Base-by-base conservation (phyloP, 768 basidiomycete species). In the Hericium rajendrae region DNA sequence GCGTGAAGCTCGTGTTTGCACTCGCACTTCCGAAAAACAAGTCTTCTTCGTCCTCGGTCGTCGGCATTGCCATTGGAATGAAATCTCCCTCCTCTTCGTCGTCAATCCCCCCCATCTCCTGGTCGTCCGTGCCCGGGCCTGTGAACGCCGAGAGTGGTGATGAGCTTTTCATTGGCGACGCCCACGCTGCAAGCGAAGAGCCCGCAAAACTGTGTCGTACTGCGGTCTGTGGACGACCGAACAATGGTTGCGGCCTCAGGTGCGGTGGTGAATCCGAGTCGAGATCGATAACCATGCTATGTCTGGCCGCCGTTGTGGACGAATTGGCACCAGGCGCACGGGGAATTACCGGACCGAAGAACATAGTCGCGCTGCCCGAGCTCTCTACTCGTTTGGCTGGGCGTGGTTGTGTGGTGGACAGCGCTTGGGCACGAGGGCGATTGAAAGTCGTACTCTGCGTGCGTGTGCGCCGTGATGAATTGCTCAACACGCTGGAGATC, bases 21-120 rank as follows among this genome's bases (percentile, higher is more conserved):
- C 62, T 61, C 43, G 51, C 53, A 50, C 60, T 63, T 55, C 62
- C 58, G 55, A 63, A 63, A 49, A 63, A 63, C 15, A 63, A 55
- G 37, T 63, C 62, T 37, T 63, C 62, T 5, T 57, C 60, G 37
- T 57, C 56, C 24, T 56, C 55, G 13, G 24, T 51, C 1, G 60
- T 20, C n/a, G 4, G 50, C n/a, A 61, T 48, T 43, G 56, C 60
- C 39, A 62, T 60, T 26, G 62, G 62, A 4, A 55, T 54, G 53
- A 59, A 59, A 26, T 59, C 62, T 11, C 55, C 58, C 11, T 28
- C 57, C 3, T 61, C 62, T 32, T 61, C 60, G 40, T 63, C 62
- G 20, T 61, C 58, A 38, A 61, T 63, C 28, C 57, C 60, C 10
- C 57, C 57, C 57, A 63, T 63, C 41, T 57, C 55, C 22, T 57